These are phyloP conservation scores for Chrysophaeum taylorii DNA, from an alignment of 352 stramenopile genomes.

Conservation along the genomic window DNA sequence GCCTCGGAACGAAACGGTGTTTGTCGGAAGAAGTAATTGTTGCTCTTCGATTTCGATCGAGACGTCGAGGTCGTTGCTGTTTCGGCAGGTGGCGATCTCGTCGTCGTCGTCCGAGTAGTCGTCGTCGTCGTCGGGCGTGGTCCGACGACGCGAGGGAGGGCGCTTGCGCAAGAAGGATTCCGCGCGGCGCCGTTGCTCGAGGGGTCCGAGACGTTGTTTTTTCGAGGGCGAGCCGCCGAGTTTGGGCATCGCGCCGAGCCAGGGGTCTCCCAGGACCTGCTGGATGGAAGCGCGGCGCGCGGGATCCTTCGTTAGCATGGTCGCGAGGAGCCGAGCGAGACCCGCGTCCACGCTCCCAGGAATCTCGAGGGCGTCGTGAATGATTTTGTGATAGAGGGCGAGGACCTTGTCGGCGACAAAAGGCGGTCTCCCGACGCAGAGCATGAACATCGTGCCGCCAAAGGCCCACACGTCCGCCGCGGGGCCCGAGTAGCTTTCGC, in stretches of 20 bases:
- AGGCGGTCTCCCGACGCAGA: conserved; percentile 61
- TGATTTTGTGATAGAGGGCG: conserved; percentile 72
- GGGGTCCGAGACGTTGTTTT: conserved; percentile 6
- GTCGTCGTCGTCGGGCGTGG: conserved; percentile 7
- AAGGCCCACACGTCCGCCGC: conserved; percentile 78
- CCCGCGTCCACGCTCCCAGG: conserved; percentile 19
- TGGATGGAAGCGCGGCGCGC: conserved; percentile 19
- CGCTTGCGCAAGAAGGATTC: too few species aligned
- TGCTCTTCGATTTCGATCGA: too few species aligned
- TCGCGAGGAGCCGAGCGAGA: conserved; percentile 23
- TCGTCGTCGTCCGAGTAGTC: conserved; percentile 8
- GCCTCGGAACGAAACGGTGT: too few species aligned
- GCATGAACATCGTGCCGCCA: conserved; percentile 48
- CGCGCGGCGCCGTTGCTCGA: background rate
- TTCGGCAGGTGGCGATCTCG: background rate
- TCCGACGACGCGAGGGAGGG: too few species aligned
- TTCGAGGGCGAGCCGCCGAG: background rate
- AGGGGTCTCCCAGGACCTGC: conserved; percentile 24
- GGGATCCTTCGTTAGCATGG: conserved; percentile 36
- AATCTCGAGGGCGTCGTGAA: conserved; percentile 41
- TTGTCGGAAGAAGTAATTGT: too few species aligned
- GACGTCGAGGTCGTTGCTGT: conserved; percentile 12
- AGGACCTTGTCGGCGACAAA: conserved; percentile 73
- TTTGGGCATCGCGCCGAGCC: conserved; percentile 16
- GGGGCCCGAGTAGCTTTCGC: conserved; percentile 59